phyloP scores from a whole-genome alignment of 192 early-diverging fungal genomes.

The Phycomyces nitens region DNA sequence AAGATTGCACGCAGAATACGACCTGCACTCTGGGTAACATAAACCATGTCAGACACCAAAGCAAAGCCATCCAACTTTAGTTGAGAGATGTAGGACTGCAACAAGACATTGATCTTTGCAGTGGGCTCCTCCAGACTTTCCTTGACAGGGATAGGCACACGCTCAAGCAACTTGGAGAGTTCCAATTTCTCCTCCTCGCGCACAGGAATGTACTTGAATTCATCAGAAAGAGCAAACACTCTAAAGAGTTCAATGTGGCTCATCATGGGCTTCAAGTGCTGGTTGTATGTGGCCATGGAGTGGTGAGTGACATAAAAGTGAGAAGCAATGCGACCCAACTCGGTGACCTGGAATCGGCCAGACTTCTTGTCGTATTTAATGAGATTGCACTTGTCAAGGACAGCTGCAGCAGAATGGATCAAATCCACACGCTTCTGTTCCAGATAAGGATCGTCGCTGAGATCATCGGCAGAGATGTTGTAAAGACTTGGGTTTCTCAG shows the following conservation, averaged over 20 bases:
- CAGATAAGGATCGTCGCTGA: slow-evolving; percentile 74
- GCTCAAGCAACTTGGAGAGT: slow-evolving; percentile 64
- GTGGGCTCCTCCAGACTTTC: slow-evolving; percentile 86
- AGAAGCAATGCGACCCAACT: slow-evolving; percentile 92
- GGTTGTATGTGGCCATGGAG: slow-evolving; percentile 93
- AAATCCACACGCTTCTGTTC: slow-evolving; percentile 85
- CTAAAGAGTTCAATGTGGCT: slow-evolving; percentile 89
- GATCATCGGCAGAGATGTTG: slow-evolving; percentile 67
- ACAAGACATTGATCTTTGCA: slow-evolving; percentile 90
- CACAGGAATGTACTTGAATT: slow-evolving; percentile 92
- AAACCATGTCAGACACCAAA: slow-evolving; percentile 96
- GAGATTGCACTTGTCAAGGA: slow-evolving; percentile 88
- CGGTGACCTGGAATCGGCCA: slow-evolving; percentile 84
- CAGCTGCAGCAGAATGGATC: slow-evolving; percentile 79
- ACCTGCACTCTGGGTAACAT: slow-evolving; percentile 92
- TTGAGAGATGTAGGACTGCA: slow-evolving; percentile 95
- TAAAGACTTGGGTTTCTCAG: slow-evolving; percentile 86
- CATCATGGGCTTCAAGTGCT: slow-evolving; percentile 89
- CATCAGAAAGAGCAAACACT: slow-evolving; percentile 83
- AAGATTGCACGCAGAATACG: slow-evolving; percentile 95
- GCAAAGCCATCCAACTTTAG: slow-evolving; percentile 92
- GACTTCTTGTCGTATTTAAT: slow-evolving; percentile 94
- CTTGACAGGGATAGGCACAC: slow-evolving; percentile 95
- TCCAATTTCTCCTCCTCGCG: slow-evolving; percentile 85
- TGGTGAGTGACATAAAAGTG: slow-evolving; percentile 93